Conservation (phyloP, 2,329 filamentous ascomycete genomes). For the Paraphoma chrysanthemicola region DNA sequence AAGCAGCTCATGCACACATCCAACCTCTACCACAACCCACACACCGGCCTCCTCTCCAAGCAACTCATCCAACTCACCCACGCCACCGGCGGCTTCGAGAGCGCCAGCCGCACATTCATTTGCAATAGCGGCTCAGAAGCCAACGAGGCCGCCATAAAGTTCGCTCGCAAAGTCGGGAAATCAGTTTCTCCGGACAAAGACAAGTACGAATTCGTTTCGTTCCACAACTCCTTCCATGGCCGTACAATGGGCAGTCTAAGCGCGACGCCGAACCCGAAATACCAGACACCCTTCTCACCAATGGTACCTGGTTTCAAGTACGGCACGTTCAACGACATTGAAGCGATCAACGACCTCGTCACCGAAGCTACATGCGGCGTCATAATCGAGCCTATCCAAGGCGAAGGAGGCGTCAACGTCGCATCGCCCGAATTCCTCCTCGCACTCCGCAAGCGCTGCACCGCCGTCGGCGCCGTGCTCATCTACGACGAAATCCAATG, state of each 20-base stretch:
- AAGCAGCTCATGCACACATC: constrained; percentile 86
- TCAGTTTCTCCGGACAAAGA: constrained; percentile 70
- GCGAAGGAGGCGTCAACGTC: constrained; percentile 89
- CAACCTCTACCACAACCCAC: constrained; percentile 96
- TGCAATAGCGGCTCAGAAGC: constrained; percentile 97
- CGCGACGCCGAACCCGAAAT: constrained; percentile 98
- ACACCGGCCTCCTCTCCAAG: constrained; percentile 89
- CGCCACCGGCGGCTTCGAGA: constrained; percentile 81
- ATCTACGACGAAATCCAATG: constrained; percentile 99
- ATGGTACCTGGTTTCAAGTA: constrained; percentile 95
- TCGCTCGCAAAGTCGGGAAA: constrained; percentile 90
- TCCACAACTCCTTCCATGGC: constrained; percentile 92
- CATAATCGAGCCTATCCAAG: constrained; percentile 96
- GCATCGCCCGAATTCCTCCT: constrained; percentile 83
- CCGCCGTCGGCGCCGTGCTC: constrained; percentile 84
- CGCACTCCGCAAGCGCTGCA: constrained; percentile 83
- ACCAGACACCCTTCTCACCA: constrained; percentile 91
- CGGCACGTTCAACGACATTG: constrained; percentile 83
- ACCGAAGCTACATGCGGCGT: constrained; percentile 90
- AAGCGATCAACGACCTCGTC: constrained; percentile 73
- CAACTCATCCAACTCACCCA: constrained; percentile 82
- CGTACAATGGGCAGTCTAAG: constrained; percentile 94
- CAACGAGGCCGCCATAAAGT: constrained; percentile 98
- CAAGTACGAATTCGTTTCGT: constrained; percentile 88
- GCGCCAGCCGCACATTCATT: constrained; percentile 82